phyloP scores from a whole-genome alignment of 2,329 filamentous ascomycete genomes.

The Corinectria fuckeliana region DNA sequence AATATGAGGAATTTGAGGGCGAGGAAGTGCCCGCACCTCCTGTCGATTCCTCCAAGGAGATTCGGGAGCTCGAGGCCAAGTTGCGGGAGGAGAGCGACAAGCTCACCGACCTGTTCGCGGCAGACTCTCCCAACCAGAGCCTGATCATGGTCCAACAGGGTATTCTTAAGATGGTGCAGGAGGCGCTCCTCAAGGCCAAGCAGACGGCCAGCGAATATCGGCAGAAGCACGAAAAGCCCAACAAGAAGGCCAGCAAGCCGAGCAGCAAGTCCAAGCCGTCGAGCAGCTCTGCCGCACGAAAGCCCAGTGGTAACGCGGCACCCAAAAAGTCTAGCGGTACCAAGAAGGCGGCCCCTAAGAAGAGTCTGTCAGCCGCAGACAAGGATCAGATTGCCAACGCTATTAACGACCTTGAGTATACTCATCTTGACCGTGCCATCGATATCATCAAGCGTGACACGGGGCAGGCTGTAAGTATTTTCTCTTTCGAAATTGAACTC shows the following conservation, averaged over 20 bases:
- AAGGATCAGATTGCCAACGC: constrained; percentile 91
- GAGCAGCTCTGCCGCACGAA: constrained; percentile 48
- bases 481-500: too few relatives aligned
- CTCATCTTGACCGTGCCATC: constrained; percentile 81
- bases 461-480: constrained; percentile 71
- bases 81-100: constrained; percentile 64
- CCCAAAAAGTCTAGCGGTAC: constrained; percentile 46
- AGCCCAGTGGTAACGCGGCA: constrained; percentile 45
- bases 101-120: constrained; percentile 60
- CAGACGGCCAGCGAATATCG: constrained; percentile 61
- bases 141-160: constrained; percentile 64
- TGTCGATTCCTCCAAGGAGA: constrained; percentile 48
- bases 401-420: constrained; percentile 79
- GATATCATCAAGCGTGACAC: constrained; percentile 89
- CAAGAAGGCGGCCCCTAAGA: constrained; percentile 54
- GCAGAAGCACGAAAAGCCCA: constrained; percentile 63
- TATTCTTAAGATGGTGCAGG: constrained; percentile 70
- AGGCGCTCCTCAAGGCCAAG: constrained; percentile 77
- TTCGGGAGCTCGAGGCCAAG: constrained; percentile 60
- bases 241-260: constrained; percentile 60
- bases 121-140: constrained; percentile 57
- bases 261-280: constrained; percentile 63
- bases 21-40: constrained; percentile 49
- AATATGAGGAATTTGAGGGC: constrained; percentile 72
- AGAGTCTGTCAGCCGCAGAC: constrained; percentile 74